These are phyloP conservation scores for Fragilaria crotonensis DNA, from an alignment of 108 stramenopile genomes.

Conservation along the genomic window DNA sequence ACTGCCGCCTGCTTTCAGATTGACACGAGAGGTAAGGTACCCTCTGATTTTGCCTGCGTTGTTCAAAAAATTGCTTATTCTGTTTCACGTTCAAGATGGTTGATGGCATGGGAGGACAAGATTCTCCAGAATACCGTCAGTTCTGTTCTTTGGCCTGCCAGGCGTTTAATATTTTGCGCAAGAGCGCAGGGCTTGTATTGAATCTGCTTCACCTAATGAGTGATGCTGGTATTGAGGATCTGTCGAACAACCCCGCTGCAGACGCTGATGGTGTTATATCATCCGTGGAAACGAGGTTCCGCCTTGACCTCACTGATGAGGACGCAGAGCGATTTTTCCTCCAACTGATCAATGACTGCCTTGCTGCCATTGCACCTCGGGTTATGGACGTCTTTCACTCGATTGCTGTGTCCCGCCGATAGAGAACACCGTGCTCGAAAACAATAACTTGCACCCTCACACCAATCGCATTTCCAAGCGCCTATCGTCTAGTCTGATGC, in stretches of 20 bases:
- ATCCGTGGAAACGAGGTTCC: slow-evolving; percentile 91
- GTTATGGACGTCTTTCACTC: slow-evolving; percentile 93
- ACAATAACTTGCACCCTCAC: no score
- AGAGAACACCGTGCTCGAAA: no score
- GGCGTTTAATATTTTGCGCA: slow-evolving; percentile 92
- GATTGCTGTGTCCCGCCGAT: slow-evolving; percentile 76
- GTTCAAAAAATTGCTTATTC: not conserved
- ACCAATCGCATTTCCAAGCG: no score
- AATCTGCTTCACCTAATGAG: slow-evolving; percentile 95
- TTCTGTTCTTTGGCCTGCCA: slow-evolving; percentile 94
- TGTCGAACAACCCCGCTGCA: slow-evolving; percentile 86
- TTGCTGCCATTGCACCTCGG: slow-evolving; percentile 80
- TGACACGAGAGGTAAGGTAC: slow-evolving; percentile 64
- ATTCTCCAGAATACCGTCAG: slow-evolving; percentile 81
- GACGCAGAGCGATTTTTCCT: slow-evolving; percentile 91
- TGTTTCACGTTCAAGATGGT: slow-evolving; percentile 65
- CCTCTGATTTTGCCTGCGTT: not conserved
- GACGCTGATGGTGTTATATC: slow-evolving; percentile 85
- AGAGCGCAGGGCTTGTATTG: slow-evolving; percentile 92
- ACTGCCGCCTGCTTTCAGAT: slow-evolving; percentile 89
- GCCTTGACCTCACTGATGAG: slow-evolving; percentile 90
- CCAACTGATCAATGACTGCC: slow-evolving; percentile 77
- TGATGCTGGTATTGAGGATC: slow-evolving; percentile 95
- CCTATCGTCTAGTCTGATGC: not conserved
- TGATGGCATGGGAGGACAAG: slow-evolving; percentile 93